Base-by-base conservation (phyloP, 1,139 yeast genomes). In the Meyerozyma smithsonii region DNA sequence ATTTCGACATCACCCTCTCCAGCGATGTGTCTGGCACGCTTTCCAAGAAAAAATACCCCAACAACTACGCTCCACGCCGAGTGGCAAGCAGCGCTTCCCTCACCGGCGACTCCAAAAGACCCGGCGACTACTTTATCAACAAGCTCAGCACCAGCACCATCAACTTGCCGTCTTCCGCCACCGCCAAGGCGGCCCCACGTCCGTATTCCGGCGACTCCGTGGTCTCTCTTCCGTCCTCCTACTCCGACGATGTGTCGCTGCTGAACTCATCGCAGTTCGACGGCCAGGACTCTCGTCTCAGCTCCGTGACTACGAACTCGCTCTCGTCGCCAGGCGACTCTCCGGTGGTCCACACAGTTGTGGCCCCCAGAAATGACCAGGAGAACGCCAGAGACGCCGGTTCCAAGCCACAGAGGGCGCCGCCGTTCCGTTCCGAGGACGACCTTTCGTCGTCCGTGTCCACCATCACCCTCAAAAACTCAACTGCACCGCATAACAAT, bases 111-210 rank as follows among this genome's bases (percentile, higher is more conserved):
- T 46, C 40, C 16, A 68, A 67, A 44, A 50, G 75, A 34, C 76
- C 76, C 1, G 69, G 74, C 30, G 74, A 69, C 47, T 69, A 67
- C 48, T 70, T 60, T 45, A 59, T 67, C 33, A 63, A 62, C 39
- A 66, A 64, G 42, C 47, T 68, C 36, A 55, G 51, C 37, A 45
- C 39, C 34, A 42, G 45, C 37, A 26, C 44, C n/a, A 20, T 43
- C 5, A 39, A 38, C 39, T 42, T 46, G 42, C 33, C 45, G 17
- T 25, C 39, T 12, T 4, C 35, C 28, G 8, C 32, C 28, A 12
- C 38, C 36, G 23, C 28, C 37, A 5, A 26, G 30, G 14, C 43
- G 21, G 35, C 19, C 25, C 4, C 38, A 23, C 48, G 67, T 30
- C 72, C 73, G 1, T 46, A 51, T 14, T 65, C 72, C 8, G 68